phyloP scores from a whole-genome alignment of 2,329 filamentous ascomycete species.

The Trichoderma endophyticum region DNA sequence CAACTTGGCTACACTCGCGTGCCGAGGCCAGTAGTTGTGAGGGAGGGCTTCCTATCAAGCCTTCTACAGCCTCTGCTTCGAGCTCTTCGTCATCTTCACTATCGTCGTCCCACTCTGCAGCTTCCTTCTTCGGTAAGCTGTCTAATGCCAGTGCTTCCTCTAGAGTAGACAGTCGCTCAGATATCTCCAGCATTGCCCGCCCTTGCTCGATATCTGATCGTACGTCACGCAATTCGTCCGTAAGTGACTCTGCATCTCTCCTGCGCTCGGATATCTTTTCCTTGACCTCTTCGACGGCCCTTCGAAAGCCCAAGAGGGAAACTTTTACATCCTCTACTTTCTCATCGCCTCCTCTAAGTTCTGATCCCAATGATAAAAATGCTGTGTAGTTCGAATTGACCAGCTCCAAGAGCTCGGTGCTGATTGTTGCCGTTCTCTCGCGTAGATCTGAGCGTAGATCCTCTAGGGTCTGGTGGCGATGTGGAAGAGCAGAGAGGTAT shows the following conservation, averaged over 20 bases:
- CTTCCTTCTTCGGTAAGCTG: conserved; percentile 28
- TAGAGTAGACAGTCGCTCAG: conserved; percentile 59
- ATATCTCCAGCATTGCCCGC: conserved; percentile 63
- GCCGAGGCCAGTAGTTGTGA: conserved; percentile 46
- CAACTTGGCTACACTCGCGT: conserved; percentile 43
- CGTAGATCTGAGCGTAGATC: conserved; percentile 86
- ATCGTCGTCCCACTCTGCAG: conserved; percentile 34
- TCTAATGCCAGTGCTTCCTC: conserved; percentile 62
- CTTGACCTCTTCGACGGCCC: conserved; percentile 75
- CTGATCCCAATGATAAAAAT: conserved; percentile 78
- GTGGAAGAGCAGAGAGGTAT: conserved; percentile 76
- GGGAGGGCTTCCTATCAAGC: conserved; percentile 45
- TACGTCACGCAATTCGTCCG: conserved; percentile 65
- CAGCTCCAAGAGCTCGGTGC: conserved; percentile 83
- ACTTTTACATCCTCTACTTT: conserved; percentile 87
- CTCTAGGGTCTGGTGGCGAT: conserved; percentile 93
- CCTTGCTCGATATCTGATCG: conserved; percentile 60
- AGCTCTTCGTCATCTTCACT: conserved; percentile 42
- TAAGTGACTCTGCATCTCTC: conserved; percentile 58
- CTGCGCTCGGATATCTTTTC: conserved; percentile 61
- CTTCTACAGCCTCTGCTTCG: conserved; percentile 27
- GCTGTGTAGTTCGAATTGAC: conserved; percentile 95
- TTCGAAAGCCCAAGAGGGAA: conserved; percentile 77
- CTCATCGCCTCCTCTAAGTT: conserved; percentile 83
- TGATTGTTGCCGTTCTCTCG: conserved; percentile 73